Evolutionary conservation across 2,329 filamentous ascomycete species (phyloP).

Genomic region (Pestalotiopsis sp.): DNA sequence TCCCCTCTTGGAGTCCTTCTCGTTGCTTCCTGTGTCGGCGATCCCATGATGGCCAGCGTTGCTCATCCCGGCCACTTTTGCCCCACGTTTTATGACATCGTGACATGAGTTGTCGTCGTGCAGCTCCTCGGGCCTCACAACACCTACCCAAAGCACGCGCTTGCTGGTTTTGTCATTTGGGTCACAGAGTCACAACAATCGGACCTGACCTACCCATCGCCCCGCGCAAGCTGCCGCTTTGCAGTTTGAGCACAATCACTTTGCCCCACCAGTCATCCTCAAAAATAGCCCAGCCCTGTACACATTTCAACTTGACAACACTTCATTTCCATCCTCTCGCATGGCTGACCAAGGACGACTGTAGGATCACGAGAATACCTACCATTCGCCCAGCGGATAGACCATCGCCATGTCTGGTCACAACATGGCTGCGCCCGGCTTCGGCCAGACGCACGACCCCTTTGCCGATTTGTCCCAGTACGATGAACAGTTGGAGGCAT

Average conservation of each 20-base stretch:
- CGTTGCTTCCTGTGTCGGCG: background rate
- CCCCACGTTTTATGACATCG: constrained; percentile 8
- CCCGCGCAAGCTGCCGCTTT: background rate
- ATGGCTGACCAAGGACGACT: background rate
- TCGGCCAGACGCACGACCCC: constrained; percentile 80
- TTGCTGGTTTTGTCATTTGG: background rate
- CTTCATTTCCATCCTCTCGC: background rate
- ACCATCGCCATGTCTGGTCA: constrained; percentile 61
- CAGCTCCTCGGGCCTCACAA: background rate
- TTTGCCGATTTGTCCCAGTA: constrained; percentile 78
- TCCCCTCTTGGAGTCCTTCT: background rate
- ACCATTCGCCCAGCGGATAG: background rate
- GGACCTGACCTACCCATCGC: background rate
- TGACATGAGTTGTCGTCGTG: background rate
- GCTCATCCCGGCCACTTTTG: background rate
- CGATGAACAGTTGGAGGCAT: constrained; percentile 57
- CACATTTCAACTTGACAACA: background rate
- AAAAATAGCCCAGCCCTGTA: background rate
- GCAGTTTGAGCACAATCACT: background rate
- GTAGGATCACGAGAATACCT: background rate
- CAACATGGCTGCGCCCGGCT: constrained; percentile 71
- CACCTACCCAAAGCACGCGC: background rate
- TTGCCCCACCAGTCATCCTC: background rate
- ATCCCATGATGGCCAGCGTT: background rate
- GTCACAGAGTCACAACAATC: background rate